phyloP scores from a whole-genome alignment of 23 red algal genomes.

The Gracilaria gracilis region DNA sequence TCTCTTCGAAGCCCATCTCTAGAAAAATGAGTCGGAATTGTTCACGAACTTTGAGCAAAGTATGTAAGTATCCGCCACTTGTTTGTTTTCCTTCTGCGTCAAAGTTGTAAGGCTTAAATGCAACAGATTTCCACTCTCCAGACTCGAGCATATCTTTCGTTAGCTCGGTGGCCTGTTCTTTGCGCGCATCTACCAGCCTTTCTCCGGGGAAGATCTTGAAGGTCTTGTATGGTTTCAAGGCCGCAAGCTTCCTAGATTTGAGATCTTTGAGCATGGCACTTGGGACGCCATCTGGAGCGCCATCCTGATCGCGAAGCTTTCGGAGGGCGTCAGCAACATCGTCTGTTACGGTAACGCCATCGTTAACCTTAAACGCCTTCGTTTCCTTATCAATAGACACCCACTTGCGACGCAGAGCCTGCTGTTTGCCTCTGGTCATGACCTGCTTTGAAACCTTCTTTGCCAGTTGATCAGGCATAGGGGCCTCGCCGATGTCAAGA shows the following conservation, averaged over 20 bases:
- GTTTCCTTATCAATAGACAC: conserved; percentile 76
- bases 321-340: conserved; percentile 70
- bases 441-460: conserved; percentile 43
- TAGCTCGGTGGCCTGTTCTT: conserved; percentile 84
- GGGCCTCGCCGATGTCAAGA: background rate
- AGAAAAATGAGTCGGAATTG: conserved; percentile 97
- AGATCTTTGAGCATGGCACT: conserved; percentile 68
- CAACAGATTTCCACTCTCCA: conserved; percentile 75
- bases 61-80: conserved; percentile 88
- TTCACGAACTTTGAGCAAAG: conserved; percentile 96
- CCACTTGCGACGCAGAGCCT: conserved; percentile 83
- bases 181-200: conserved; percentile 71
- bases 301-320: conserved; percentile 63
- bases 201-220: conserved; percentile 64
- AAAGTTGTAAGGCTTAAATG: conserved; percentile 97
- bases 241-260: conserved; percentile 76
- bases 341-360: conserved; percentile 56
- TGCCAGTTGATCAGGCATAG: conserved; percentile 29
- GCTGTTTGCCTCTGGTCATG: conserved; percentile 83
- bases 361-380: conserved; percentile 61
- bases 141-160: conserved; percentile 82
- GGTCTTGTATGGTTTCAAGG: conserved; percentile 74
- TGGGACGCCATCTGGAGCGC: background rate
- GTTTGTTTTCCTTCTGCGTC: conserved; percentile 81
- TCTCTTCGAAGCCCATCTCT: conserved; percentile 98